Evolutionary conservation across 305 asterid genomes (phyloP).

Genomic region (Solanum hybrid): DNA sequence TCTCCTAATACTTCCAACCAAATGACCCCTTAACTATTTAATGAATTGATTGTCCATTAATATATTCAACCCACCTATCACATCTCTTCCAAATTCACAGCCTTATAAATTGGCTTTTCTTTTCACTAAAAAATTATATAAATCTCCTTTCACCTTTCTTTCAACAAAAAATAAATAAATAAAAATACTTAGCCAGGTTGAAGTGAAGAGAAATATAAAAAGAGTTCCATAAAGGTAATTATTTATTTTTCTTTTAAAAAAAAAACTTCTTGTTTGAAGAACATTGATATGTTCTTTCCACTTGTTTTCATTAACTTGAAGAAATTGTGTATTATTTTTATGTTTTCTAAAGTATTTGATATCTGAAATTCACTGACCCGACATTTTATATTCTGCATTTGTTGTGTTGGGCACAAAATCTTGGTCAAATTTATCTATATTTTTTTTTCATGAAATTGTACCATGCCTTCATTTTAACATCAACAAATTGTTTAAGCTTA

Average conservation of each 20-base stretch:
- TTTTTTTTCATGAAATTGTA: neutral
- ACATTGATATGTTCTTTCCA: neutral
- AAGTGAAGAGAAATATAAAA: neutral
- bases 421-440: neutral
- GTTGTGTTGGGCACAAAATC: neutral
- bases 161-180: neutral
- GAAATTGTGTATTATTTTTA: neutral
- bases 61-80: neutral
- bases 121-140: neutral
- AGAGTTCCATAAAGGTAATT: neutral
- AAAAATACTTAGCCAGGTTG: neutral
- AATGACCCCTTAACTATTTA: neutral
- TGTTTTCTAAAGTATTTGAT: neutral
- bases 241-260: neutral
- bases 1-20: no score
- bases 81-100: neutral
- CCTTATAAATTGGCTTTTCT: neutral
- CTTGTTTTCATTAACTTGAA: neutral
- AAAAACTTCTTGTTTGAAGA: neutral
- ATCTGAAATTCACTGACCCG: neutral
- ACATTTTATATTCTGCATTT: neutral
- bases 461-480: neutral
- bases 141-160: neutral
- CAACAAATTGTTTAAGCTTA: neutral
- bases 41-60: neutral